Evolutionary conservation across 768 basidiomycete species (phyloP), one percentile per base, ranked within the genome.

Genomic region (Hygrophorus russula): DNA sequence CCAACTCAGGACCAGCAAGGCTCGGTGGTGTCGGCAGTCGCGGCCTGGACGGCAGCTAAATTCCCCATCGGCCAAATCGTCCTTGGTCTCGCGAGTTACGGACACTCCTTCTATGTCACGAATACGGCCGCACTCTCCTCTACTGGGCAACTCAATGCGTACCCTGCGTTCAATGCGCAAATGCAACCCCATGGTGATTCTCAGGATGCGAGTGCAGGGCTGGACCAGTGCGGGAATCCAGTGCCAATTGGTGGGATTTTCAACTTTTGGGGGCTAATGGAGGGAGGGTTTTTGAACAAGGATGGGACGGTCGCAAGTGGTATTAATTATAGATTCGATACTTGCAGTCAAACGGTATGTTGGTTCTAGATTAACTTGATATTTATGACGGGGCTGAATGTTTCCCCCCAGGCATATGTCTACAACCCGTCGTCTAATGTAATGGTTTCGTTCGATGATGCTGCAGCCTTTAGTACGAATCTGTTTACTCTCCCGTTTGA

Each of bases 61-160:
- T 79, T 98, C 63, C 83, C 90, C 13, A 62, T 69, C 4, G 61
- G 69, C 49, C 58, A 68, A 63, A 80, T 94, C 46, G 76, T 90
- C 27, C 76, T 97, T 7, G 94, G 91, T 42, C 78, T 96, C 1
- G 76, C 91, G 9, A 65, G 81, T 13, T 94, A 90, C 60, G 88
- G 88, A 0, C 89, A 89, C 61, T 77, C 85, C 15, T 92, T 68
- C 67, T 68, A 74, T 34, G 53, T 68, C 8, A 35, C 55, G 2
- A 46, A 53, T 12, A 51, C 45, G 14, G 50, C 62, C 24, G 75
- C 75, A 0, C 46, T 56, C 3, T 44, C 52, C 15, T 54, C 54
- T 19, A 53, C 49, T n/a, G 56, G 57, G 15, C 47, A 54, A 2
- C 56, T 82, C 20, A 60, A 60, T n/a, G 29, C 66, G 12, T 82